Evolutionary conservation across 495 filamentous ascomycete species (phyloP), one percentile per base, ranked within the genome.

Genomic region (Daldinia bambusicola): DNA sequence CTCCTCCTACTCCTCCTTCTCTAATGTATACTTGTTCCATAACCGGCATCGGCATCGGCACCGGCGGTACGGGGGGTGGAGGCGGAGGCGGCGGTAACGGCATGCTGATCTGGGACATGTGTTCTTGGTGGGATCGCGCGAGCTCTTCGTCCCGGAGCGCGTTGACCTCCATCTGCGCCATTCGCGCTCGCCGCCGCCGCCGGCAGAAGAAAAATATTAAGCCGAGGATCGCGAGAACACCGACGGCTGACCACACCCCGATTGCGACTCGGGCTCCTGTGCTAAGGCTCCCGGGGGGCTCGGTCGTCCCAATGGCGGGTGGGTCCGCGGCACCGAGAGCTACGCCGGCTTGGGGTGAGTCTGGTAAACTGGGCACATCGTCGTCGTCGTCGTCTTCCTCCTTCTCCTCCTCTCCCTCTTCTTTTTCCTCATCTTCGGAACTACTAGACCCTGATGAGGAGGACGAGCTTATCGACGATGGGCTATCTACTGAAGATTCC

Each of bases 191-290:
- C 31, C 61, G n/a, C 31, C 71, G 61, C 16, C 71, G 57, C 22
- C 71, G 67, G 12, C 13, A 41, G 37, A 74, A 57, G 67, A 74
- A 74, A 30, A 63, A 70, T 36, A 61, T 26, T 6, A 74, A 6
- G 0, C 62, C 71, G 0, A 36, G 10, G 18, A 74, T 55, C 1
- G 48, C 62, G 30, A 70, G n/a, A 0, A 70, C 67, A 0, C 57
- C 71, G 0, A 74, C 71, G 7, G 71, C 71, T 8, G 63, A 59
- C 71, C 71, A 74, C 0, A 74, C 55, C 1, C 71, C 71, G 48
- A 74, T 74, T 13, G 71, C 71, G 10, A 64, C 63, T 48, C 53
- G 41, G 20, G 71, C 71, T 1, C 71, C 71, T 16, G 16, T 36
- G 48, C 71, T 74, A 2, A 74, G 55, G 16, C 62, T 48, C 43